A percentile compares a stretch with the other conserved stretches of the same genome.
These are phyloP conservation scores for Microdochium bolleyi DNA, from an alignment of 2,329 filamentous ascomycete genomes.

Conservation along the genomic window DNA sequence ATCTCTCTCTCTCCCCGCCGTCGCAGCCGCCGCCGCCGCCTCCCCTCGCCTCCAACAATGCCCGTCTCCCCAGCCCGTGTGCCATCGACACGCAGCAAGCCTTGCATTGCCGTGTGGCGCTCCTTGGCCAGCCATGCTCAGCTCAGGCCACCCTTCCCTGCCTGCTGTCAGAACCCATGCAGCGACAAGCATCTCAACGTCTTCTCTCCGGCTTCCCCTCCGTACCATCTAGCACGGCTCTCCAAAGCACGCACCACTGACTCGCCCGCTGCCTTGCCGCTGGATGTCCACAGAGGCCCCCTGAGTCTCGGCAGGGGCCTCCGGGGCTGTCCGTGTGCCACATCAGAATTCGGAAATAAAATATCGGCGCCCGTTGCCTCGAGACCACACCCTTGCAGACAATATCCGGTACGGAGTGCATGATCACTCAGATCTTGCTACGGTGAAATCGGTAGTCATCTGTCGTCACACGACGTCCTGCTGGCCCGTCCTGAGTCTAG, in stretches of 20 bases:
- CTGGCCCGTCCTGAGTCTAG: too few species aligned
- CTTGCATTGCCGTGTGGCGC: background rate
- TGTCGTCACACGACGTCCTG: too few species aligned
- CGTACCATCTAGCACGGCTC: background rate
- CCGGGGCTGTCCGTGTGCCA: constrained; percentile 36
- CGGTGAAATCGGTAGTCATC: too few species aligned
- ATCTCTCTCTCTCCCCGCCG: too few species aligned
- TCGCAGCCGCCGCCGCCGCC: too few species aligned
- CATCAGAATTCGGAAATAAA: constrained; percentile 40
- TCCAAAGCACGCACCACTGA: background rate
- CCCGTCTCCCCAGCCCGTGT: background rate
- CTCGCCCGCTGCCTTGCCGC: background rate
- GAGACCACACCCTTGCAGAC: background rate
- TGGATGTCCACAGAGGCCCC: background rate
- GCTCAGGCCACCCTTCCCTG: background rate
- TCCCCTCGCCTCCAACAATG: background rate
- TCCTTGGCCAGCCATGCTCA: background rate
- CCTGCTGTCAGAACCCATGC: background rate
- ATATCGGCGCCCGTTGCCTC: background rate
- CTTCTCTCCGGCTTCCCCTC: background rate
- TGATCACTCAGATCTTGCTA: too few species aligned
- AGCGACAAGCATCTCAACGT: background rate
- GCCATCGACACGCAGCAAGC: background rate
- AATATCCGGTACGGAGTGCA: too few species aligned
- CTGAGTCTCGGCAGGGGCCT: constrained; percentile 8